phyloP scores from a whole-genome alignment of 305 asterid species.

The Fraxinus baroniana region DNA sequence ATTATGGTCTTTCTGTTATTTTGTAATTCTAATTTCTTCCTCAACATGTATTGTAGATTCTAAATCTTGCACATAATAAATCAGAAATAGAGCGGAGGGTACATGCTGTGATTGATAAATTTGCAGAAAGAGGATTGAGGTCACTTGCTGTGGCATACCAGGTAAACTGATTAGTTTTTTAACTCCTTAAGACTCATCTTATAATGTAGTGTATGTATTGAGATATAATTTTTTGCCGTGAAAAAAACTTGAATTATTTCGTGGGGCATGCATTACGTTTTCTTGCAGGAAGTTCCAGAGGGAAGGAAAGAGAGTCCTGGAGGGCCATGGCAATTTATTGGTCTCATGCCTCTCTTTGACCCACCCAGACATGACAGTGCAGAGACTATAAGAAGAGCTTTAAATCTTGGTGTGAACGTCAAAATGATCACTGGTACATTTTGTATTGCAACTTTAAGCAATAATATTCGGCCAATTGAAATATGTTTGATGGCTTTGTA shows the following conservation, averaged over 20 bases:
- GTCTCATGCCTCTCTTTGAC: conserved; percentile 75
- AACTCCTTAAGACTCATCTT: background rate
- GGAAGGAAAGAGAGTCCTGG: conserved; percentile 68
- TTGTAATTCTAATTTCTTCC: conserved; percentile 24
- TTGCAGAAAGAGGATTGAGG: conserved; percentile 71
- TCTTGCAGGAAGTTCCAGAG: conserved; percentile 72
- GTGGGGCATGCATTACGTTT: background rate
- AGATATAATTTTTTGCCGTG: background rate
- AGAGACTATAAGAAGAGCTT: conserved; percentile 70
- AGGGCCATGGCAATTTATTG: conserved; percentile 73
- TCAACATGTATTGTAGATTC: conserved; percentile 45
- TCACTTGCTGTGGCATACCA: conserved; percentile 79
- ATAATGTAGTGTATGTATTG: background rate
- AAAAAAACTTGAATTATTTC: conserved; percentile 4
- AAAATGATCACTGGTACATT: conserved; percentile 71
- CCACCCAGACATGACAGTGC: conserved; percentile 83
- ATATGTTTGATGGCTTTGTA: background rate
- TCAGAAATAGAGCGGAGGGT: conserved; percentile 73
- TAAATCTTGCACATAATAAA: conserved; percentile 63
- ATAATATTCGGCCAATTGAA: background rate
- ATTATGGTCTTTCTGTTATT: background rate
- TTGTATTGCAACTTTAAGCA: conserved; percentile 9
- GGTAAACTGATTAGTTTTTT: conserved; percentile 34
- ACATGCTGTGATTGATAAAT: conserved; percentile 72
- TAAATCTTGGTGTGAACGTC: conserved; percentile 76